Conservation (phyloP, 2,329 filamentous ascomycete species). For the Pseudogymnoascus sp. region DNA sequence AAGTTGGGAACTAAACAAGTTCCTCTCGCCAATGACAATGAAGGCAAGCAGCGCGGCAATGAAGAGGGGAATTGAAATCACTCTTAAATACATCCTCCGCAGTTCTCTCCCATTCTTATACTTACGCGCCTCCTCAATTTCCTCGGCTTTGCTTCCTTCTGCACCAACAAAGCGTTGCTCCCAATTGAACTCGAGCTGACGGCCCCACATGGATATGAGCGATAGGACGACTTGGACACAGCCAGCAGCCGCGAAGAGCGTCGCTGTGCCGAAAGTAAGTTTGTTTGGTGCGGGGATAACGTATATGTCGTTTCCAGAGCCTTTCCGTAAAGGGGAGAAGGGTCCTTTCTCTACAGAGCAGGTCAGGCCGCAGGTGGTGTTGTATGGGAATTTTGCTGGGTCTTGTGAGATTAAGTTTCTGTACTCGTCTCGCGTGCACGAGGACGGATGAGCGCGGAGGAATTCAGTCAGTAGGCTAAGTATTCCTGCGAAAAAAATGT, state of each 20-base stretch:
- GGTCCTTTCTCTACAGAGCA: conserved; percentile 42
- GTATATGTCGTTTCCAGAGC: conserved; percentile 51
- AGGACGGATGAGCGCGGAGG: conserved; percentile 40
- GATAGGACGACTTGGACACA: conserved; percentile 57
- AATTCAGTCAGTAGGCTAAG: conserved; percentile 58
- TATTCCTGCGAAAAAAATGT: conserved; percentile 35
- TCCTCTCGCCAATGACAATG: conserved; percentile 52
- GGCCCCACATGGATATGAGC: conserved; percentile 52
- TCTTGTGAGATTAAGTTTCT: conserved; percentile 31
- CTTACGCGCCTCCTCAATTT: conserved; percentile 8
- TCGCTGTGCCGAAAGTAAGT: conserved; percentile 50
- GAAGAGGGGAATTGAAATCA: conserved; percentile 51
- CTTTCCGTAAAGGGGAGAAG: conserved; percentile 44
- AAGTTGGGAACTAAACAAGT: conserved; percentile 52
- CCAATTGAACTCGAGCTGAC: conserved; percentile 55
- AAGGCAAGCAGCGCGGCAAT: conserved; percentile 49
- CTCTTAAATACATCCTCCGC: conserved; percentile 44
- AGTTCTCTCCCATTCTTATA: conserved; percentile 40
- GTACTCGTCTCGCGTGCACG: conserved; percentile 34
- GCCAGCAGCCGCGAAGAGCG: conserved; percentile 53
- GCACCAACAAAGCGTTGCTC: conserved; percentile 33
- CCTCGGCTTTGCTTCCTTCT: conserved; percentile 12
- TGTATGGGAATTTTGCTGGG: conserved; percentile 37
- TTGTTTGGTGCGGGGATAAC: conserved; percentile 48
- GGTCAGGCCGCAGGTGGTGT: conserved; percentile 36